These are phyloP conservation scores for Trametes versicolor DNA, from an alignment of 1,284 basidiomycete genomes.

Conservation along the genomic window DNA sequence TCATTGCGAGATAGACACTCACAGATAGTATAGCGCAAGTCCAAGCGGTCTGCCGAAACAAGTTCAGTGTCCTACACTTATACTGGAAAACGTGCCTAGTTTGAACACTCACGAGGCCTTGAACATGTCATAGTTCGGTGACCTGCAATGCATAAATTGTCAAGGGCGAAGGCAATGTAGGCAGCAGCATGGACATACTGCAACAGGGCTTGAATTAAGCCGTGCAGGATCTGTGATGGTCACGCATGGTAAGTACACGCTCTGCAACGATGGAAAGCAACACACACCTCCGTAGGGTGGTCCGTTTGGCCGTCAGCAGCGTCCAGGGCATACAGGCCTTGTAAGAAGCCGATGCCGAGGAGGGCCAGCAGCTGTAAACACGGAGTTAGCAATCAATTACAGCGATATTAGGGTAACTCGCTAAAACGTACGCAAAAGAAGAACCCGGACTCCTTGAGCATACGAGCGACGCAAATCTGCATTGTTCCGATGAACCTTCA, in stretches of 20 bases:
- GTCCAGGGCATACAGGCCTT: slow-evolving; percentile 90
- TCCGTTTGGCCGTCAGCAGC: slow-evolving; percentile 87
- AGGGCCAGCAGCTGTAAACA: slow-evolving; percentile 74
- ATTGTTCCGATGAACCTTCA: slow-evolving; percentile 81
- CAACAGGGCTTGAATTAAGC: slow-evolving; percentile 84
- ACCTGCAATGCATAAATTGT: slow-evolving; percentile 50
- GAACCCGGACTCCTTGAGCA: slow-evolving; percentile 93
- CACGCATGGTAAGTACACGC: not conserved
- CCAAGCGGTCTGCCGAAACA: slow-evolving; percentile 65
- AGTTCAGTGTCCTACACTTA: not conserved
- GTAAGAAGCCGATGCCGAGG: slow-evolving; percentile 85
- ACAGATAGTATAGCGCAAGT: slow-evolving; percentile 85
- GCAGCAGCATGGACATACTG: slow-evolving; percentile 58
- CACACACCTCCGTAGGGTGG: slow-evolving; percentile 54
- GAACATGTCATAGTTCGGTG: slow-evolving; percentile 84
- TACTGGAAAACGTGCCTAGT: not conserved
- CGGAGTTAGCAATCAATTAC: not conserved
- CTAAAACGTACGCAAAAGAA: slow-evolving; percentile 79
- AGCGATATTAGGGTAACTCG: too few relatives aligned
- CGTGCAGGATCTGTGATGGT: slow-evolving; percentile 67
- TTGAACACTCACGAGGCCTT: slow-evolving; percentile 55
- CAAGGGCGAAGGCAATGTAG: not conserved
- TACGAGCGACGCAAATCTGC: slow-evolving; percentile 88
- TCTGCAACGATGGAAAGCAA: not conserved
- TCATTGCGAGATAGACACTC: slow-evolving; percentile 40